Percentiles rank a stretch among this genome's conserved stretches.
These are phyloP conservation scores for Sporothrix globosa DNA, from an alignment of 2,329 filamentous ascomycete species.

Conservation along the genomic window DNA sequence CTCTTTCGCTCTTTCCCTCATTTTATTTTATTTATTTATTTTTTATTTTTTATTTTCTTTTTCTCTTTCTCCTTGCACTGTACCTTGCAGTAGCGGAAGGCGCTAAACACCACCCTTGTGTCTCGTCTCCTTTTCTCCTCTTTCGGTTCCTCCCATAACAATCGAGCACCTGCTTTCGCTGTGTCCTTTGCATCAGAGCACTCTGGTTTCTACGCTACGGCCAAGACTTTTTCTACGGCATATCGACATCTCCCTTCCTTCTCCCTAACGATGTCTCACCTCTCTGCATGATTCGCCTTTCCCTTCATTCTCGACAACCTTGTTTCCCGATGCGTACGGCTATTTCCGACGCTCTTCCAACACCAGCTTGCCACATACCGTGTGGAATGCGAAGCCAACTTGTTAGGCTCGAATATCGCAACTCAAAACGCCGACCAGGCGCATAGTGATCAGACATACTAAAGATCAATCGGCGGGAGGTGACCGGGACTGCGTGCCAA, in stretches of 20 bases:
- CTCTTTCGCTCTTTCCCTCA: not conserved
- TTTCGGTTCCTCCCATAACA: conserved; percentile 7
- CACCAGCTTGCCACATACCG: not conserved
- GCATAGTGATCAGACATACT: conserved; percentile 11
- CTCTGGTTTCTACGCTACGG: not conserved
- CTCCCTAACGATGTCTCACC: conserved; percentile 11
- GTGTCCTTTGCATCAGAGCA: not conserved
- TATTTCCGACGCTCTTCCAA: not conserved
- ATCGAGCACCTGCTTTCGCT: not conserved
- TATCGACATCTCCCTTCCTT: not conserved
- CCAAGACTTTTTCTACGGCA: not conserved
- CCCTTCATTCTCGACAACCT: conserved; percentile 13
- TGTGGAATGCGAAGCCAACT: not conserved
- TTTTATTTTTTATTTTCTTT: not conserved
- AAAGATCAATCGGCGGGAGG: not conserved
- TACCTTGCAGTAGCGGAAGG: conserved; percentile 24
- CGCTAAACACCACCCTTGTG: not conserved
- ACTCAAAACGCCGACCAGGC: not conserved
- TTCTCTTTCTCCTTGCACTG: not conserved
- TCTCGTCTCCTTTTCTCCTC: not conserved
- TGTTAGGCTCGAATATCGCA: conserved; percentile 12
- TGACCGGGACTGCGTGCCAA: conserved; percentile 17
- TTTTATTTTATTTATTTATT: not conserved
- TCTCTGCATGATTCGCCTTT: not conserved
- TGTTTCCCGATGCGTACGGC: not conserved